phyloP scores from a whole-genome alignment of 2,329 filamentous ascomycete species.

The Neopestalotiopsis rosae region DNA sequence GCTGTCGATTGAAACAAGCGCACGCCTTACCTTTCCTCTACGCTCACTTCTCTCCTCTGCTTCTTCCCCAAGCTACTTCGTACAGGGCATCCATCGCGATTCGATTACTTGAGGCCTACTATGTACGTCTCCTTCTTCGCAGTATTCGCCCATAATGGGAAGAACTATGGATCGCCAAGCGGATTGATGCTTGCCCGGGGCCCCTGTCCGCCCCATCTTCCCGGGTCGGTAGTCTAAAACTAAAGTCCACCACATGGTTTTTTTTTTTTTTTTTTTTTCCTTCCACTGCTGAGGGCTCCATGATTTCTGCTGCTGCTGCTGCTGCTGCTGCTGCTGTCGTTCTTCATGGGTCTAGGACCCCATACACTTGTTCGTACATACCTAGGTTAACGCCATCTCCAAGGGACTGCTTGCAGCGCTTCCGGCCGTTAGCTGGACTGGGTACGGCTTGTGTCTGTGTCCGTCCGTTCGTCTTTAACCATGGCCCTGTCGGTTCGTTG shows the following conservation, averaged over 20 bases:
- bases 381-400: no score
- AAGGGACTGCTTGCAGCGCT: not conserved
- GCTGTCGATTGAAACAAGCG: slow-evolving; percentile 4
- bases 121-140: not conserved
- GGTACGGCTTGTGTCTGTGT: not conserved
- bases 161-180: not conserved
- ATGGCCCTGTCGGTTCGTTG: no score
- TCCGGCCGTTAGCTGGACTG: slow-evolving; percentile 1
- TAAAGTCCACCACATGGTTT: not conserved
- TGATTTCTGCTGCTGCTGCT: not conserved
- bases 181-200: not conserved
- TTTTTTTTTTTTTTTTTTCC: not conserved
- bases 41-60: not conserved
- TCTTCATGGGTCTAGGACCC: not conserved
- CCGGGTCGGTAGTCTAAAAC: not conserved
- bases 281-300: not conserved
- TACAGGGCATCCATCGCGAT: not conserved
- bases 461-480: not conserved
- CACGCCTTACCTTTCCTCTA: not conserved
- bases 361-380: no score
- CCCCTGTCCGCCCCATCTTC: not conserved
- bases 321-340: not conserved
- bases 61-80: not conserved
- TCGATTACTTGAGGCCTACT: not conserved
- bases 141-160: not conserved